Conservation (phyloP, 805 yeast genomes). For the Teunomyces atbi region DNA sequence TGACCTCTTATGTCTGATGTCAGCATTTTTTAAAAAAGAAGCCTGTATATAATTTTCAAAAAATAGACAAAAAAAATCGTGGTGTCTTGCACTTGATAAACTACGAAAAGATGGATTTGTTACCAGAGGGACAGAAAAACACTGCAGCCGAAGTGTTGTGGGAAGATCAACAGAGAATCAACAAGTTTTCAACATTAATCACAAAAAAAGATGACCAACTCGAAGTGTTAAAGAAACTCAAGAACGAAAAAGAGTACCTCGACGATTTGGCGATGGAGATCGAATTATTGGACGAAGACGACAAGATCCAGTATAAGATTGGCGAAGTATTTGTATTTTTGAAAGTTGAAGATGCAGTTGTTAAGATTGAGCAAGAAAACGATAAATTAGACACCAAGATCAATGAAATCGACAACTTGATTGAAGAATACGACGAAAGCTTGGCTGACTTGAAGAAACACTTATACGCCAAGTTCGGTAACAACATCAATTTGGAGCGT, state of each 20-base stretch:
- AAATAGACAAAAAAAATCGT: not conserved
- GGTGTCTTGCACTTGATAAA: not conserved
- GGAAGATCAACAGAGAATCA: slow-evolving; percentile 88
- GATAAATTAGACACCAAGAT: slow-evolving; percentile 53
- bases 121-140: slow-evolving; percentile 57
- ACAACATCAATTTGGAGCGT: slow-evolving; percentile 79
- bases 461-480: slow-evolving; percentile 88
- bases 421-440: slow-evolving; percentile 52
- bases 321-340: slow-evolving; percentile 80
- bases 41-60: not conserved
- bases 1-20: no score
- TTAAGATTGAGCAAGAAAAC: slow-evolving; percentile 62
- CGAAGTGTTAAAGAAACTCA: slow-evolving; percentile 45
- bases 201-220: slow-evolving; percentile 61
- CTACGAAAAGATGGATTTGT: slow-evolving; percentile 35
- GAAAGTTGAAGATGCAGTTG: slow-evolving; percentile 63
- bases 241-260: slow-evolving; percentile 78
- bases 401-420: slow-evolving; percentile 41
- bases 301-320: slow-evolving; percentile 67
- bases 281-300: slow-evolving; percentile 79
- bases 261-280: slow-evolving; percentile 85
- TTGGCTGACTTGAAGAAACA: slow-evolving; percentile 62
- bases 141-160: slow-evolving; percentile 60
- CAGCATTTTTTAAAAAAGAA: no score
- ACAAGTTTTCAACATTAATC: slow-evolving; percentile 81